These are phyloP conservation scores for Solidago caesia DNA, from an alignment of 129 eudicot genomes.

Conservation along the genomic window DNA sequence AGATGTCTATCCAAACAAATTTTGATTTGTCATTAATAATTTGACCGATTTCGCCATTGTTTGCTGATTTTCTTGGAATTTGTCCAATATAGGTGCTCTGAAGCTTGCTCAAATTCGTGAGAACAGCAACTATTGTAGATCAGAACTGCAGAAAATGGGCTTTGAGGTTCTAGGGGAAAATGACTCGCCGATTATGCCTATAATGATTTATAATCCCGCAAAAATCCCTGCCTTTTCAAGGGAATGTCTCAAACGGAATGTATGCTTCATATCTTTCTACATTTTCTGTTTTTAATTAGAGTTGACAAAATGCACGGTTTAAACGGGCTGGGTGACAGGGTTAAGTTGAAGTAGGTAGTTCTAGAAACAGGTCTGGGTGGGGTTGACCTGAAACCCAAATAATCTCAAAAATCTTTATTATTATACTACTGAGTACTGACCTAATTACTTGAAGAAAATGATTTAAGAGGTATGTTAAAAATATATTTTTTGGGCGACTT, in stretches of 20 bases:
- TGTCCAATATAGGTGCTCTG: slow-evolving; percentile 64
- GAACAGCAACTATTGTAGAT: slow-evolving; percentile 93
- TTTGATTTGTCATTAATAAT: neutral
- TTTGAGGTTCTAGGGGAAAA: slow-evolving; percentile 97
- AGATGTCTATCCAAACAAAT: neutral
- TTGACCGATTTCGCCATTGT: neutral
- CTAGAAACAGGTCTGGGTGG: neutral
- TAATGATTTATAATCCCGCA: slow-evolving; percentile 95
- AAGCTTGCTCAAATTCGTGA: slow-evolving; percentile 93
- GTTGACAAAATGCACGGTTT: neutral
- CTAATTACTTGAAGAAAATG: neutral
- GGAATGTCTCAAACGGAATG: slow-evolving; percentile 90
- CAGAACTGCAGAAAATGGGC: slow-evolving; percentile 93
- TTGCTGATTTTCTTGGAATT: neutral
- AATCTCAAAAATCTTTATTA: too few relatives aligned
- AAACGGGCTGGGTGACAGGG: neutral
- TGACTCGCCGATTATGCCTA: slow-evolving; percentile 95
- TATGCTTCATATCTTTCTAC: slow-evolving; percentile 21
- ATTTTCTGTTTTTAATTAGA: neutral
- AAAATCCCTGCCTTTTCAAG: slow-evolving; percentile 98
- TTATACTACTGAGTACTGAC: too few relatives aligned
- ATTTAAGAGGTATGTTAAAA: neutral
- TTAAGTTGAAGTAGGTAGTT: neutral
- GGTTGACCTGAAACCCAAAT: too few relatives aligned
- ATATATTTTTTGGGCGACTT: neutral